A percentile compares a stretch with the other conserved stretches of the same genome.
These are phyloP conservation scores for Lentinula boryana DNA, from an alignment of 768 basidiomycete genomes.

Conservation along the genomic window DNA sequence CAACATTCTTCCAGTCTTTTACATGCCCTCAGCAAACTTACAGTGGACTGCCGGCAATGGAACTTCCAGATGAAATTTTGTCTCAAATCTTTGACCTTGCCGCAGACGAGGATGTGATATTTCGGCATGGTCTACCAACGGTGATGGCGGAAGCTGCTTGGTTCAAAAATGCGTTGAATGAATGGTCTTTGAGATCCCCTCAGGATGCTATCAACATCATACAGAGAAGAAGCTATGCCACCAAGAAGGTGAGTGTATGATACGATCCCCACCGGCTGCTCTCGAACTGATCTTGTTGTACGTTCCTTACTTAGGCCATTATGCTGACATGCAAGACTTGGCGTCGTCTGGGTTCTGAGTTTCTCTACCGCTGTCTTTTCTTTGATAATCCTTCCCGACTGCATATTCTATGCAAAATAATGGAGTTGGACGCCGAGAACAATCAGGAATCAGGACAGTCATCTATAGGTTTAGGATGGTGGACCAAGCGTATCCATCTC, in stretches of 20 bases:
- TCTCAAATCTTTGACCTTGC: slow-evolving; percentile 66
- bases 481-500: slow-evolving; percentile 68
- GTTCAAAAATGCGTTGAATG: slow-evolving; percentile 42
- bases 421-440: slow-evolving; percentile 28
- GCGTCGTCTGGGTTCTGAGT: slow-evolving; percentile 56
- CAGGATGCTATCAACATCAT: slow-evolving; percentile 51
- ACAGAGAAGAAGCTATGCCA: slow-evolving; percentile 56
- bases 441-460: neutral
- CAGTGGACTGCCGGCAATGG: neutral
- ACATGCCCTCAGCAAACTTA: neutral
- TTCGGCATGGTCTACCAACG: slow-evolving; percentile 55
- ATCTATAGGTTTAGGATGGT: slow-evolving; percentile 42
- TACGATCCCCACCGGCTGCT: neutral
- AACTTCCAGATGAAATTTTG: slow-evolving; percentile 68
- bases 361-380: slow-evolving; percentile 65
- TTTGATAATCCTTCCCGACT: slow-evolving; percentile 57
- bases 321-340: slow-evolving; percentile 62
- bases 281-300: neutral
- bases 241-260: slow-evolving; percentile 52
- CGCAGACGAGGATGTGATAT: slow-evolving; percentile 64
- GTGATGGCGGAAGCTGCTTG: slow-evolving; percentile 61
- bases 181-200: slow-evolving; percentile 56
- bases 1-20: neutral
- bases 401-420: slow-evolving; percentile 40
- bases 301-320: slow-evolving; percentile 41